These are phyloP conservation scores for Lojkania enalia DNA, from an alignment of 2,329 filamentous ascomycete species.

Conservation along the genomic window DNA sequence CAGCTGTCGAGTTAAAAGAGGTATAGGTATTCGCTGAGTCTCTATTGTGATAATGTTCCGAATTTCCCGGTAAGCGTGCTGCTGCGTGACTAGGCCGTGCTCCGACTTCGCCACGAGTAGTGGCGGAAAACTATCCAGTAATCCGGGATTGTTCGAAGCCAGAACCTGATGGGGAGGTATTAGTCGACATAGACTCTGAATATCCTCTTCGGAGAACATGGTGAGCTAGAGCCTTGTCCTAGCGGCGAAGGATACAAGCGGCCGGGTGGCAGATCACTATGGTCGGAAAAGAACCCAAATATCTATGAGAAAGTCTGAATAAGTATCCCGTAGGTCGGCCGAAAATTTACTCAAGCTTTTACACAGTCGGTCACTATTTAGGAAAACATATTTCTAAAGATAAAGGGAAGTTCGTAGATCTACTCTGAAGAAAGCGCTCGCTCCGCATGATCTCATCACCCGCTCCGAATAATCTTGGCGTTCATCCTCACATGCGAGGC, in stretches of 20 bases:
- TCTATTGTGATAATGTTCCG: conserved; percentile 22
- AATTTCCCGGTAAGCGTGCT: conserved; percentile 24
- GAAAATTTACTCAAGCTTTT: no score
- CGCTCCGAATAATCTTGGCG: conserved; percentile 1
- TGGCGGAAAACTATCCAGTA: conserved; percentile 13
- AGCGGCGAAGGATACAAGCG: no score
- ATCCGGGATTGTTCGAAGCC: background rate
- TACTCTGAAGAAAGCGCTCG: background rate
- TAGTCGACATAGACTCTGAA: conserved; percentile 28
- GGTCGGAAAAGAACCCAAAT: no score
- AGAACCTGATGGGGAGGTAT: conserved; percentile 23
- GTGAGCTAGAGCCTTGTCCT: no score
- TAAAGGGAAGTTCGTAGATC: no score
- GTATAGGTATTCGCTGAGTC: conserved; percentile 19
- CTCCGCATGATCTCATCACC: background rate
- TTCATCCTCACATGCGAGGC: background rate
- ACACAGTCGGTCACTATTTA: no score
- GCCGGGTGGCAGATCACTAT: no score
- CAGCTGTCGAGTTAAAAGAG: conserved; percentile 21
- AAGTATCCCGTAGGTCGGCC: no score
- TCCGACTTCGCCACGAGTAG: conserved; percentile 28
- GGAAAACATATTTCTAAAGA: no score
- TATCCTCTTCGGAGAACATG: conserved; percentile 42
- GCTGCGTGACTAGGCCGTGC: conserved; percentile 31
- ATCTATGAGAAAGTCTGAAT: no score